Percentiles rank a stretch among this genome's conserved stretches.
Evolutionary conservation across 495 filamentous ascomycete genomes (phyloP).

Genomic region (Podospora australis): DNA sequence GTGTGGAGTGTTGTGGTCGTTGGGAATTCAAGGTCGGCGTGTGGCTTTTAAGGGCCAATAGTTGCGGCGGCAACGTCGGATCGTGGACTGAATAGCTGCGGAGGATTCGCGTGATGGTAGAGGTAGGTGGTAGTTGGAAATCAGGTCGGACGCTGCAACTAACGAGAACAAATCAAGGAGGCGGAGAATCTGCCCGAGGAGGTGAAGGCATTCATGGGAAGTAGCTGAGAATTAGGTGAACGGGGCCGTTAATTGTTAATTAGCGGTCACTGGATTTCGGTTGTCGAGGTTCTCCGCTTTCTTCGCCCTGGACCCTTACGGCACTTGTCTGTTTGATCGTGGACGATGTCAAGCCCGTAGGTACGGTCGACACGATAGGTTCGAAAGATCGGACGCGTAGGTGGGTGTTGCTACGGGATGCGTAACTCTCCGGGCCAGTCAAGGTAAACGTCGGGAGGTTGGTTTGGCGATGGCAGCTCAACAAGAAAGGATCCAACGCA

Average conservation of each 20-base stretch:
- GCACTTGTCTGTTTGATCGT: too few species aligned
- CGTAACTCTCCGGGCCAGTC: not conserved
- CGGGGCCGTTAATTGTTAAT: slow-evolving; percentile 6
- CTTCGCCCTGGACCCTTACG: too few species aligned
- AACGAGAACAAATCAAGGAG: slow-evolving; percentile 3
- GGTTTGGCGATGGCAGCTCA: not conserved
- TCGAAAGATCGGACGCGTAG: slow-evolving; percentile 7
- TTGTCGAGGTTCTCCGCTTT: slow-evolving; percentile 7
- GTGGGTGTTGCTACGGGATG: too few species aligned
- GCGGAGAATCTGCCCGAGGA: slow-evolving; percentile 1
- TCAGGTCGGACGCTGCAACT: not conserved
- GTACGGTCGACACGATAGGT: too few species aligned
- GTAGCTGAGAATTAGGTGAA: not conserved
- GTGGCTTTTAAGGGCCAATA: slow-evolving; percentile 23
- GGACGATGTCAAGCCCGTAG: too few species aligned
- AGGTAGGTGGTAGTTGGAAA: slow-evolving; percentile 2
- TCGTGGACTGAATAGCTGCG: not conserved
- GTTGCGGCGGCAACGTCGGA: slow-evolving; percentile 10
- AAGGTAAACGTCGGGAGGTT: not conserved
- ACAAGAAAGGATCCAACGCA: slow-evolving; percentile 6
- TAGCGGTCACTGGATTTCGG: slow-evolving; percentile 8
- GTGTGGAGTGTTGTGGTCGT: slow-evolving; percentile 6
- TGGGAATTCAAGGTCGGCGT: too few species aligned
- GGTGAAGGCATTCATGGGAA: slow-evolving; percentile 14
- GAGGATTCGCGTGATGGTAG: slow-evolving; percentile 1